phyloP scores from a whole-genome alignment of 2,329 filamentous ascomycete species.

The Cephalotrichum gorgonifer region DNA sequence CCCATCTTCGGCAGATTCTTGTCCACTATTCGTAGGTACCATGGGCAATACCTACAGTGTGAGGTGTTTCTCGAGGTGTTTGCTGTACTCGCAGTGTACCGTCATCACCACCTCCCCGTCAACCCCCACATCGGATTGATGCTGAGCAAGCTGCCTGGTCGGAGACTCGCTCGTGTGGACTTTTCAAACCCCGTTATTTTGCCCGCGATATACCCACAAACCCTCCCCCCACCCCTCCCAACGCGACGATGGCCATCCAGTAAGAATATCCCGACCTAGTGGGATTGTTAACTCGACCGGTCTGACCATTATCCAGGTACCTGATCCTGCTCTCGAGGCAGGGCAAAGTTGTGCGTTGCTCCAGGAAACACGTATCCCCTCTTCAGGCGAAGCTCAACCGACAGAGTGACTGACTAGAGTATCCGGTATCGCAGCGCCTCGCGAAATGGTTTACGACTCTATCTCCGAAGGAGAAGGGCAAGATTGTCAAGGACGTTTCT shows the following conservation, averaged over 20 bases:
- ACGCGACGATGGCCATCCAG: slow-evolving; percentile 33
- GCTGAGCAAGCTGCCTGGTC: too few relatives aligned
- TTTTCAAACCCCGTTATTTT: background rate
- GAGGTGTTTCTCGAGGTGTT: too few relatives aligned
- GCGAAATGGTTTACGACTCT: slow-evolving; percentile 99
- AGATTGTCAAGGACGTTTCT: slow-evolving; percentile 99
- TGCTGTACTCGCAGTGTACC: too few relatives aligned
- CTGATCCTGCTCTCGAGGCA: slow-evolving; percentile 94
- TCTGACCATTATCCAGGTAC: slow-evolving; percentile 52
- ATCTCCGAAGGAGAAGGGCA: slow-evolving; percentile 96
- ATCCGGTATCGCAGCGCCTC: slow-evolving; percentile 56
- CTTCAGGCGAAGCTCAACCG: background rate
- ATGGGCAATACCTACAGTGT: too few relatives aligned
- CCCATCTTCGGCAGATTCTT: too few relatives aligned
- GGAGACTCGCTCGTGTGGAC: background rate
- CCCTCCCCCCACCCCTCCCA: background rate
- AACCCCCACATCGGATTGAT: background rate
- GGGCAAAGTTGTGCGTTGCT: slow-evolving; percentile 85
- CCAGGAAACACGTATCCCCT: background rate
- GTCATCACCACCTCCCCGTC: background rate
- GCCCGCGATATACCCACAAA: background rate
- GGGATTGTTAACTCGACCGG: background rate
- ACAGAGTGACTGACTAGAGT: background rate
- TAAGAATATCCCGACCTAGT: slow-evolving; percentile 16
- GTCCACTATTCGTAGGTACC: too few relatives aligned